phyloP scores from a whole-genome alignment of 2,329 filamentous ascomycete genomes.

The Fusarium penzigii region DNA sequence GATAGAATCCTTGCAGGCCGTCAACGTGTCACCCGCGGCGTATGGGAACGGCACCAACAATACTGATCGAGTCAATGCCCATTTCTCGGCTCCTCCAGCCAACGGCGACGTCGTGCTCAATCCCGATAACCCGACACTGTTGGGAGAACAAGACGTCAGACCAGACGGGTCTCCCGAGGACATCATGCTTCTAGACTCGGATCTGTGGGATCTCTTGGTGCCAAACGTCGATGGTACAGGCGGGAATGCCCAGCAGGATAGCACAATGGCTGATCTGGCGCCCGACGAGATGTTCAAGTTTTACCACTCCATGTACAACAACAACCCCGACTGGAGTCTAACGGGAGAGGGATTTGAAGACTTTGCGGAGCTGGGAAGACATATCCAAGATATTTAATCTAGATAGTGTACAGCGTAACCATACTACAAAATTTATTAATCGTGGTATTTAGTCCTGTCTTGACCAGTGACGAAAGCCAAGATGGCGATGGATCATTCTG shows the following conservation, averaged over 20 bases:
- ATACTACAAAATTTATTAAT: background rate
- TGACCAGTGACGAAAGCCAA: too few relatives aligned
- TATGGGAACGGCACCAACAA: background rate
- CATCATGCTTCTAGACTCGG: constrained; percentile 26
- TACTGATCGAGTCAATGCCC: constrained; percentile 1
- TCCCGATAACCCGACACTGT: constrained; percentile 1
- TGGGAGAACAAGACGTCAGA: constrained; percentile 3
- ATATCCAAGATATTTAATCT: constrained; percentile 26
- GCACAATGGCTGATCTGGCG: constrained; percentile 25
- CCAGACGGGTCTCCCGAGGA: constrained; percentile 16
- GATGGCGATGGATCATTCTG: too few relatives aligned
- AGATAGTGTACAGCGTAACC: background rate
- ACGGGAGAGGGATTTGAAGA: constrained; percentile 30
- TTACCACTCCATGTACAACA: constrained; percentile 32
- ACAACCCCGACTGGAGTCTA: constrained; percentile 30
- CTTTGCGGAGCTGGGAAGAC: constrained; percentile 29
- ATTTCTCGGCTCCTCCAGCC: background rate
- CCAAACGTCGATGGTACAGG: constrained; percentile 17
- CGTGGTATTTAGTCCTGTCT: background rate
- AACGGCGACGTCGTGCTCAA: constrained; percentile 5
- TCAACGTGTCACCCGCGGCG: constrained; percentile 25
- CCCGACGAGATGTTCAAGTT: constrained; percentile 30
- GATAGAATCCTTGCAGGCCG: constrained; percentile 25
- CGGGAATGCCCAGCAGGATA: constrained; percentile 22
- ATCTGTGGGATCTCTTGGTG: constrained; percentile 29